Conservation (phyloP, 306 rosid species). For the Rosa multiflora region DNA sequence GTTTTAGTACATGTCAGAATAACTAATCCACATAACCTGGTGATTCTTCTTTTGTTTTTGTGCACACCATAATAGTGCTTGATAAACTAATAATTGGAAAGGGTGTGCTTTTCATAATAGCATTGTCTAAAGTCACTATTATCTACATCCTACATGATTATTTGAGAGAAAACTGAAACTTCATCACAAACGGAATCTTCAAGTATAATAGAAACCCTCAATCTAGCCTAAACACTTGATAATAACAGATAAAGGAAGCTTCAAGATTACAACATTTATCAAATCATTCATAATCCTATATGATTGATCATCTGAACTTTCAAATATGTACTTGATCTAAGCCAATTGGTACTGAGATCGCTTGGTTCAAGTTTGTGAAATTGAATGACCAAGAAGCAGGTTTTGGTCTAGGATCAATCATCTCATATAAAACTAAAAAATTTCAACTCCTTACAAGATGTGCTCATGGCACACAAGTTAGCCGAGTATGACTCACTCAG, state of each 20-base stretch:
- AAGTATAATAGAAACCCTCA: not conserved
- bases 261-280: not conserved
- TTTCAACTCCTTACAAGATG: not conserved
- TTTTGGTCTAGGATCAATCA: not conserved
- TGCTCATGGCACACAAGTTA: not conserved
- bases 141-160: not conserved
- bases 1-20: not conserved
- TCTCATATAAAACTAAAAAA: not conserved
- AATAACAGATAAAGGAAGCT: not conserved
- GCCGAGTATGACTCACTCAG: not conserved
- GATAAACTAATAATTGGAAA: not conserved
- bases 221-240: not conserved
- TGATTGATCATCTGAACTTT: not conserved
- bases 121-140: not conserved
- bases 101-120: not conserved
- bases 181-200: not conserved
- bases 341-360: not conserved
- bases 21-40: not conserved
- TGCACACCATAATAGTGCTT: not conserved
- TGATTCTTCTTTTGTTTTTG: not conserved
- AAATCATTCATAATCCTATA: not conserved
- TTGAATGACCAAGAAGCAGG: constrained; percentile 7
- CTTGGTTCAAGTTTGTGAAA: not conserved
- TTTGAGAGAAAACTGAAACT: not conserved
- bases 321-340: not conserved